Base-by-base conservation (phyloP, 73 alveolate species). In the Tetrahymena thermophila region DNA sequence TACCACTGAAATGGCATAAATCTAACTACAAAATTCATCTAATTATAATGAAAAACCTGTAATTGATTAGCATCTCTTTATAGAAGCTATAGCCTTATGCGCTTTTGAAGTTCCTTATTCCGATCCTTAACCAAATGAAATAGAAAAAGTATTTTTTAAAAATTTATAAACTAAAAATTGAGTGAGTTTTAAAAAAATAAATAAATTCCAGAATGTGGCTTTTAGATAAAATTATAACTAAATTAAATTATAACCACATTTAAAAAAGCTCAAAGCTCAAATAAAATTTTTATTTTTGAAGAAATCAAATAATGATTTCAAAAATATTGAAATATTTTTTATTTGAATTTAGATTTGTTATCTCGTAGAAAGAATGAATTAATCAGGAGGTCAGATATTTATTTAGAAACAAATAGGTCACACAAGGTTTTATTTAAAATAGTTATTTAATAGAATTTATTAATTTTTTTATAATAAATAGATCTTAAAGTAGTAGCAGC, bases 31-130 rank as follows among this genome's bases (percentile, higher is more conserved):
- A 50, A 56, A 34, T 55, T 95, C 15, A 17, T 19, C 40, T 58
- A 56, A 19, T n/a, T 93, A 28, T 21, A 34, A 31, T 21, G 25
- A 40, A 35, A 96, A 56, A 25, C 94, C 84, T 19, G 35, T 57
- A 0, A 97, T 97, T 9, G 99, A 97, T 96, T 98, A 97, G 94
- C 98, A 97, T 94, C 84, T 97, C 34, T 97, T 97, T 96, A 96
- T 97, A 16, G 98, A 97, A 94, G 99, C 98, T 34, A 85, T 97
- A 50, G 98, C 98, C 19, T 94, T 97, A 21, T 85, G 97, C 19
- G 97, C 98, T 28, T 71, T 96, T 58, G 98, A 97, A 43, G 93
- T 97, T 40, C 85, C 84, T 23, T 97, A 97, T 85, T 95, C 94
- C 85, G 98, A 97, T 56, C 98, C 98, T 25, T 50, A 71, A 35